phyloP scores from a whole-genome alignment of 345 rosid species.

The Sonneratia caseolaris region DNA sequence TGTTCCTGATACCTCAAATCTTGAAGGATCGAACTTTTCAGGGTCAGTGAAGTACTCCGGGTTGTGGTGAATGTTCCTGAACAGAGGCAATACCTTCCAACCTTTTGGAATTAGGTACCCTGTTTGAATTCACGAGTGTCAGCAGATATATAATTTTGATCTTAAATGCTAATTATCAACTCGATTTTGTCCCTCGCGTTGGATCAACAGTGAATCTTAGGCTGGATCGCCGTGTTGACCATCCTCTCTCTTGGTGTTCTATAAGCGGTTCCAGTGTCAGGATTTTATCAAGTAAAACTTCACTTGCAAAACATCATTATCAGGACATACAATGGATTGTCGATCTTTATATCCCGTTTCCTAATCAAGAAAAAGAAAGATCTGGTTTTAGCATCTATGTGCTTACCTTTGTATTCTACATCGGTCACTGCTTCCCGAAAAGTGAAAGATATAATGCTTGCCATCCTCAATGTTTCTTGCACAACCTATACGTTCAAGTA shows the following conservation, averaged over 20 bases:
- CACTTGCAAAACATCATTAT: neutral
- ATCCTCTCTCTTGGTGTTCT: neutral
- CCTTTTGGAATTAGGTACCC: slow-evolving; percentile 73
- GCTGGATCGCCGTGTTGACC: neutral
- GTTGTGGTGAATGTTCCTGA: slow-evolving; percentile 68
- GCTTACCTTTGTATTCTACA: slow-evolving; percentile 61
- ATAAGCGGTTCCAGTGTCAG: neutral
- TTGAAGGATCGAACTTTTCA: slow-evolving; percentile 52
- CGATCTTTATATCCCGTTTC: neutral
- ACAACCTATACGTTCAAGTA: slow-evolving; percentile 31
- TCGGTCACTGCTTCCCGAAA: slow-evolving; percentile 66
- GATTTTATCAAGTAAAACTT: neutral
- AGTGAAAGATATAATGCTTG: slow-evolving; percentile 69
- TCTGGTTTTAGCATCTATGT: neutral
- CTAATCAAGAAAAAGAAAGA: neutral
- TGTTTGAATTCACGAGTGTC: slow-evolving; percentile 17
- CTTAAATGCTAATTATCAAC: neutral
- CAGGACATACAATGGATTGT: neutral
- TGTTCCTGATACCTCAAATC: slow-evolving; percentile 50
- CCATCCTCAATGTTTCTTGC: slow-evolving; percentile 61
- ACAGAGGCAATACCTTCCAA: slow-evolving; percentile 77
- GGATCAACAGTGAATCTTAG: neutral
- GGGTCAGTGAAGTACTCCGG: slow-evolving; percentile 53
- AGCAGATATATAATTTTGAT: neutral
- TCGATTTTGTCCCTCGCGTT: neutral